Base-by-base conservation (phyloP, 164 flowering plant species). In the Magnolia sinica region DNA sequence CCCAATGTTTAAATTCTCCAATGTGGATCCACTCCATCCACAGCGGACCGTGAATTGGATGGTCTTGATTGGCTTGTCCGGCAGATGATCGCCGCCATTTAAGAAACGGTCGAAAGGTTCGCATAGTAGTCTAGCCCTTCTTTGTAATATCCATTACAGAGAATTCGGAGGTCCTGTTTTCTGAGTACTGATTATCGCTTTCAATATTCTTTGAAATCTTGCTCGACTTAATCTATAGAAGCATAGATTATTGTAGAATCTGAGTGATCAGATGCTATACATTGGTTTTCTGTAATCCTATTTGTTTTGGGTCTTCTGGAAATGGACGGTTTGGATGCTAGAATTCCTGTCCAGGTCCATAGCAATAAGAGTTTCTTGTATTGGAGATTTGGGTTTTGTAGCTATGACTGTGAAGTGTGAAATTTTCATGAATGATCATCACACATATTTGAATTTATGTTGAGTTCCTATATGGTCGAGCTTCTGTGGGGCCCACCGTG, bases 141-240 rank as follows among this genome's bases (percentile, higher is more conserved):
- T 10, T 55, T 37, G 71, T 16, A 23, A 75, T 27, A 20, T 49
- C 67, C 20, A 14, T 55, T 68, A 27, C 65, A 74, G 70, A 67
- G 51, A 22, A 74, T 55, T 74, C 31, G 1, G 23, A 52, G 68
- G 78, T 37, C 50, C 58, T 70, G 73, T 70, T 70, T 49, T 23
- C 19, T 24, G 63, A 52, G 61, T 72, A 13, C 20, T 24, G 23
- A 24, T 27, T 72, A 3, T 55, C 13, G 11, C 13, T 11, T 22
- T 51, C 6, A 59, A 55, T 68, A 37, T 76, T 69, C 68, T 69
- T 61, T 76, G 65, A 37, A 58, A 55, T 55, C 18, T 37, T 69
- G 55, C 58, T 69, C 78, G 68, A 18, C 55, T 68, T 10, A 51
- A 18, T 24, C 29, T n/a, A 70, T 52, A 69, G 66, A 58, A 68